Base-by-base conservation (phyloP, 2,329 filamentous ascomycete genomes). In the Zasmidium cellare region DNA sequence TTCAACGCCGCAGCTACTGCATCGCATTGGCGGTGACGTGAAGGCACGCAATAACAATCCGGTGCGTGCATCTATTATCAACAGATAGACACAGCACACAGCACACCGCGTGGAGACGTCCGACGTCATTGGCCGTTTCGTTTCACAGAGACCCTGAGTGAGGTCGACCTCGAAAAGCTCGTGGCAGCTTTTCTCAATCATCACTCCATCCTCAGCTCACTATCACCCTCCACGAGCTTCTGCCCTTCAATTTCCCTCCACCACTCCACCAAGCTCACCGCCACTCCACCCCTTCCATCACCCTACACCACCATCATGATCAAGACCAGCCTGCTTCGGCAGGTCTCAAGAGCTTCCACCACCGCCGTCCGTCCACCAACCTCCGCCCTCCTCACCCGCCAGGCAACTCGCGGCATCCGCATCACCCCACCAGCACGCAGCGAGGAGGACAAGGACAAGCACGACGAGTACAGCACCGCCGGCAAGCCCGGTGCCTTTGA, bases 401-500 rank as follows among this genome's bases (percentile, higher is more conserved):
- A 57, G 18, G 45, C 59, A 6, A 61, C 41, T 38, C 64, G 63
- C 51, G 66, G 65, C 35, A 54, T 66, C 5, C 56, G 60, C n/a
- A 64, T 59, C 57, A 63, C 57, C 24, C 60, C 58, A 51, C 18
- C 45, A n/a, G 38, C 51, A n/a, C 60, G 44, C 35, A 58, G 57
- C 35, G 63, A 67, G 22, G 67, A 71, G 52, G 61, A 65, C 23
- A 64, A 69, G 48, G 66, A 68, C 57, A 65, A 64, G 52, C 69
- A 70, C 56, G 67, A 69, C 41, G 65, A 69, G 38, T 69, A 67
- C 59, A 68, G 57, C 51, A 72, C 70, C 19, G 52, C 68, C n/a
- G 77, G 77, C 48, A 65, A 67, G 56, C 69, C 57, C 1, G 68
- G 67, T 22, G 68, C 69, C 45, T 67, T 66, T 46, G 72, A 75